phyloP scores from a whole-genome alignment of 129 eudicot species.

The Flaveria robusta region DNA sequence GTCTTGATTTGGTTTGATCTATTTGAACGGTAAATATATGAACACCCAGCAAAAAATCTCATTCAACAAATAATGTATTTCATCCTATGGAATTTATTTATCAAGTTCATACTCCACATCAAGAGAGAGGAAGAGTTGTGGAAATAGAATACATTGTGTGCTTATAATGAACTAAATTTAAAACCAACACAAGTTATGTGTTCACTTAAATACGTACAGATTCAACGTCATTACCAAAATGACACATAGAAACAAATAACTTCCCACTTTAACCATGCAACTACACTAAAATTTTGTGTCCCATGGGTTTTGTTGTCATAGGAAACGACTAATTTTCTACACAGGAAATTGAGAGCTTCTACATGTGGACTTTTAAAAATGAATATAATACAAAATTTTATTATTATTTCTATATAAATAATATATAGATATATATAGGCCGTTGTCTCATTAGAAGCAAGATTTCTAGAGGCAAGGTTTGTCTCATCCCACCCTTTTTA shows the following conservation, averaged over 20 bases:
- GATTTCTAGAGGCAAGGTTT: no score
- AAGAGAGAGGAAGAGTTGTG: background rate
- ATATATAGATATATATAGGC: background rate
- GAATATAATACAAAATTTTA: background rate
- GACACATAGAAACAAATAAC: background rate
- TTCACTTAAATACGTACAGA: background rate
- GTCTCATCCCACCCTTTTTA: no score
- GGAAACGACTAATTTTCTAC: conserved; percentile 55
- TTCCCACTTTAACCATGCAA: conserved; percentile 25
- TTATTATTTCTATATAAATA: no score
- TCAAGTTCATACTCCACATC: background rate
- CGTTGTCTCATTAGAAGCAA: no score
- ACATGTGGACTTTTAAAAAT: conserved; percentile 78
- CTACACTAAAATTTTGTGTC: conserved; percentile 58
- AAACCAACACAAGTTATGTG: background rate
- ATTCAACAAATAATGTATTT: no score
- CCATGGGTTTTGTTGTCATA: conserved; percentile 90
- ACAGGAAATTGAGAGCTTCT: conserved; percentile 71
- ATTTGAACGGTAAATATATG: no score
- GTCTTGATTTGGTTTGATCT: no score
- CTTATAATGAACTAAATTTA: background rate
- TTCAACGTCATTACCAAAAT: background rate
- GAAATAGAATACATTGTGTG: background rate
- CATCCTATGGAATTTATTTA: background rate
- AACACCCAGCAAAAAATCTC: no score